These are phyloP conservation scores for Phytophthora litchii DNA, from an alignment of 352 stramenopile species.

Conservation along the genomic window DNA sequence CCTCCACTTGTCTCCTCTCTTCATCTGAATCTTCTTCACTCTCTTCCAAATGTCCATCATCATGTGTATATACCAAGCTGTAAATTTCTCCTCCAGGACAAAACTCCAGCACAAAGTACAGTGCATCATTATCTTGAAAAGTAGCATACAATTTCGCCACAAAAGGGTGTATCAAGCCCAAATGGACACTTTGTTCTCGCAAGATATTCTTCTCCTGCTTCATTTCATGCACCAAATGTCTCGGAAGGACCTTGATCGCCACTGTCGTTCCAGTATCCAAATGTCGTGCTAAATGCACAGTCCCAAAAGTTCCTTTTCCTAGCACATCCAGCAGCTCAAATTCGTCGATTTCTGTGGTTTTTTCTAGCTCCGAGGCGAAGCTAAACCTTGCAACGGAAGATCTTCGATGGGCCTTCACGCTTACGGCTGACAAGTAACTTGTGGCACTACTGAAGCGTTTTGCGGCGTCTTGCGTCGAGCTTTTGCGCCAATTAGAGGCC, in stretches of 20 bases:
- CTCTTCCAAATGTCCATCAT: slow-evolving; percentile 39
- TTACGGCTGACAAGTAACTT: slow-evolving; percentile 29
- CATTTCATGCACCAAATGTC: slow-evolving; percentile 51
- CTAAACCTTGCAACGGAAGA: slow-evolving; percentile 21
- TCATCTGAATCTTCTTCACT: slow-evolving; percentile 23
- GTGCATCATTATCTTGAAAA: slow-evolving; percentile 72
- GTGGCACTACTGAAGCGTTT: slow-evolving; percentile 30
- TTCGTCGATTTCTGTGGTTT: slow-evolving; percentile 39
- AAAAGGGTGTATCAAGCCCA: slow-evolving; percentile 63
- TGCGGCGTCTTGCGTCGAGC: slow-evolving; percentile 17
- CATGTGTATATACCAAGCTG: slow-evolving; percentile 79
- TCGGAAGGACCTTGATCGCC: slow-evolving; percentile 64
- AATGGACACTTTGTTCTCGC: slow-evolving; percentile 70
- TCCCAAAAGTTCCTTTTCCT: slow-evolving; percentile 71
- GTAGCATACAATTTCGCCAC: slow-evolving; percentile 63
- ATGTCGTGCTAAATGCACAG: slow-evolving; percentile 72
- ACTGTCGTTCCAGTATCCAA: slow-evolving; percentile 55
- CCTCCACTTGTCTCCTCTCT: slow-evolving; percentile 22
- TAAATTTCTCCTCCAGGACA: slow-evolving; percentile 83
- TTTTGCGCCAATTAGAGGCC: slow-evolving; percentile 30
- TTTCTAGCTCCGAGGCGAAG: slow-evolving; percentile 34
- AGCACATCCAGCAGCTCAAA: slow-evolving; percentile 71
- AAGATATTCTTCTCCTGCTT: slow-evolving; percentile 74
- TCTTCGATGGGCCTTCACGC: slow-evolving; percentile 18
- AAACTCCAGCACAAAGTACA: slow-evolving; percentile 84